Conservation (phyloP, 1,139 yeast genomes). For the Saccharomyces hybrid region DNA sequence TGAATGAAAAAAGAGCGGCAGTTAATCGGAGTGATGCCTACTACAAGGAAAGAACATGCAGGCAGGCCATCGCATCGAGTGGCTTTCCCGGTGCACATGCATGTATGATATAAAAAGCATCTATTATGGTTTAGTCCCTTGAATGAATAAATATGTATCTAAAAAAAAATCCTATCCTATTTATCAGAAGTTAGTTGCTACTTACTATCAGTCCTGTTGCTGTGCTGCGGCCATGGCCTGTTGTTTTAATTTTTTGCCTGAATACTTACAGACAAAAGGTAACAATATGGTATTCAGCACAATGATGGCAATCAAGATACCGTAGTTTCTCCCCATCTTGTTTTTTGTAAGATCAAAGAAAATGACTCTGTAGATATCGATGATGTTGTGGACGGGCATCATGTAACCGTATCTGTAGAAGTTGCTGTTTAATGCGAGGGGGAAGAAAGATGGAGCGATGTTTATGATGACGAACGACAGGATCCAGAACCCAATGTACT, state of each 20-base stretch:
- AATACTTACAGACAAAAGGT: slow-evolving; percentile 38
- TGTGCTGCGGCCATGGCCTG: not conserved
- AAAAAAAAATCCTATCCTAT: not conserved
- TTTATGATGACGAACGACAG: slow-evolving; percentile 51
- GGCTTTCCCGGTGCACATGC: no score
- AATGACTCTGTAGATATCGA: slow-evolving; percentile 47
- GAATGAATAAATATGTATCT: slow-evolving; percentile 21
- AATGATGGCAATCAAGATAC: slow-evolving; percentile 51
- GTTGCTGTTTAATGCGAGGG: slow-evolving; percentile 44
- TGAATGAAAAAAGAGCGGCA: no score
- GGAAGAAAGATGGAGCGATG: slow-evolving; percentile 55
- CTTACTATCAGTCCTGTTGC: no score
- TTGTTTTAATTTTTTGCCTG: slow-evolving; percentile 14
- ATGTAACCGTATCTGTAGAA: slow-evolving; percentile 59
- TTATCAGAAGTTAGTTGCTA: not conserved
- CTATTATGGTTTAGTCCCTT: slow-evolving; percentile 16
- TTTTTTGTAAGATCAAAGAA: slow-evolving; percentile 51
- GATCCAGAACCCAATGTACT: slow-evolving; percentile 53
- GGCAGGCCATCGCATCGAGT: no score
- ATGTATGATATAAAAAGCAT: no score
- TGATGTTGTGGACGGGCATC: slow-evolving; percentile 54
- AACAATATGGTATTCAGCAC: slow-evolving; percentile 39
- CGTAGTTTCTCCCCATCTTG: slow-evolving; percentile 49
- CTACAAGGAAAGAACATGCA: no score
- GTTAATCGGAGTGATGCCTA: no score